Conservation (phyloP, 2,329 filamentous ascomycete genomes). For the Trichoderma harzianum region DNA sequence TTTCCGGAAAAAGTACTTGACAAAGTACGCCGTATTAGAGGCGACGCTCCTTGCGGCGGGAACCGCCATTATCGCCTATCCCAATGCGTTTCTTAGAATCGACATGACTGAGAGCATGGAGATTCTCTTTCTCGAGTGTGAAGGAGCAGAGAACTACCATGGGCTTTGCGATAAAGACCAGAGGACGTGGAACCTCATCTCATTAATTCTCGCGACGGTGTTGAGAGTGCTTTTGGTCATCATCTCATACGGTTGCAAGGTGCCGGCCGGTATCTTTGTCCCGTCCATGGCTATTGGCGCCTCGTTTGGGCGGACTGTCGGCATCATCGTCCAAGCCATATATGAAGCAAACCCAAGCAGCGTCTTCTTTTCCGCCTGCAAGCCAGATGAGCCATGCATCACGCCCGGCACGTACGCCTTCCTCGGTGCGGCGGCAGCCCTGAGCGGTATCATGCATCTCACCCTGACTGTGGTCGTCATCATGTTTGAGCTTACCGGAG, state of each 20-base stretch:
- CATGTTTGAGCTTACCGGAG: conserved; percentile 99
- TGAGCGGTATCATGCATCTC: conserved; percentile 97
- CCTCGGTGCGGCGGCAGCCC: conserved; percentile 82
- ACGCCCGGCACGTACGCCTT: conserved; percentile 97
- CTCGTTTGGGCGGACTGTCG: conserved; percentile 89
- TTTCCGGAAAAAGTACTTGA: conserved; percentile 89
- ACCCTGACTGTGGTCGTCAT: conserved; percentile 97
- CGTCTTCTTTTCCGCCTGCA: conserved; percentile 82
- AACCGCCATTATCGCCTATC: conserved; percentile 93
- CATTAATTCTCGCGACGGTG: conserved; percentile 73
- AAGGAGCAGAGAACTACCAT: conserved; percentile 82
- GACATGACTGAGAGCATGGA: conserved; percentile 99
- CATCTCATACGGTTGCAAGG: conserved; percentile 95
- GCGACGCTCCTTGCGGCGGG: conserved; percentile 76
- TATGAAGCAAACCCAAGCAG: conserved; percentile 80
- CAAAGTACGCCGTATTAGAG: conserved; percentile 80
- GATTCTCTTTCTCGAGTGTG: conserved; percentile 91
- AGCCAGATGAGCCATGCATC: conserved; percentile 90
- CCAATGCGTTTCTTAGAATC: conserved; percentile 90
- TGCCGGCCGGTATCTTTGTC: conserved; percentile 95
- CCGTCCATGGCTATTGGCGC: conserved; percentile 97
- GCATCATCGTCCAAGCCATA: conserved; percentile 86
- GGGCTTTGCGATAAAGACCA: conserved; percentile 79
- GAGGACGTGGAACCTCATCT: conserved; percentile 74
- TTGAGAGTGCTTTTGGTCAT: conserved; percentile 83